A percentile compares a stretch with the other conserved stretches of the same genome.
Evolutionary conservation across 2,329 filamentous ascomycete genomes (phyloP).

Genomic region (Thielaviopsis populi): DNA sequence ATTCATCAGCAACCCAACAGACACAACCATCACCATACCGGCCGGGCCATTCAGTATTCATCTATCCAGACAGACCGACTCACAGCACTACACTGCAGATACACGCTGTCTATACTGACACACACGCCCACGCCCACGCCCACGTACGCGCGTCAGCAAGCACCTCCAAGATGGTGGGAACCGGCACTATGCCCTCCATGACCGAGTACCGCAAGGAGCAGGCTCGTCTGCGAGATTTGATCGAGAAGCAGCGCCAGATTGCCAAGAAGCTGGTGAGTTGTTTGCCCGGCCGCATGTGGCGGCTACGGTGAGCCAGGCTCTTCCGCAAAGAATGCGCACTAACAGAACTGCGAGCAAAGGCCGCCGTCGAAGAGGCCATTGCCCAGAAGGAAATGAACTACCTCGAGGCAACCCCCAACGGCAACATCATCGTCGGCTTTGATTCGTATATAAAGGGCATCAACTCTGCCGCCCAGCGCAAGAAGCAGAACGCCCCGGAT

Average conservation of each 20-base stretch:
- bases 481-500: conserved; percentile 50
- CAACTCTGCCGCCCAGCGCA: conserved; percentile 46
- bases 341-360: conserved; percentile 20
- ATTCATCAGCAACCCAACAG: not conserved
- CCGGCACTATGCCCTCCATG: conserved; percentile 25
- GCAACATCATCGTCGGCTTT: conserved; percentile 95
- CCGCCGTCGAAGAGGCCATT: conserved; percentile 59
- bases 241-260: conserved; percentile 30
- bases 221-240: conserved; percentile 32
- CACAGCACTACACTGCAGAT: not conserved
- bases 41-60: no score
- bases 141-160: no score
- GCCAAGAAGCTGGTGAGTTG: conserved; percentile 27
- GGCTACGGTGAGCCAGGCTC: conserved; percentile 19
- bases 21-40: not conserved
- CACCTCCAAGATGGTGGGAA: conserved; percentile 11
- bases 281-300: not conserved
- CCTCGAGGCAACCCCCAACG: conserved; percentile 73
- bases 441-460: conserved; percentile 94
- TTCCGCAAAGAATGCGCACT: conserved; percentile 22
- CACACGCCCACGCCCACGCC: no score
- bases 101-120: no score
- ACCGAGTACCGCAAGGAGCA: conserved; percentile 38
- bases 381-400: conserved; percentile 72
- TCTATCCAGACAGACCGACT: not conserved